Conservation (phyloP, 257 asterid genomes). For the Solanum bukasovii region DNA sequence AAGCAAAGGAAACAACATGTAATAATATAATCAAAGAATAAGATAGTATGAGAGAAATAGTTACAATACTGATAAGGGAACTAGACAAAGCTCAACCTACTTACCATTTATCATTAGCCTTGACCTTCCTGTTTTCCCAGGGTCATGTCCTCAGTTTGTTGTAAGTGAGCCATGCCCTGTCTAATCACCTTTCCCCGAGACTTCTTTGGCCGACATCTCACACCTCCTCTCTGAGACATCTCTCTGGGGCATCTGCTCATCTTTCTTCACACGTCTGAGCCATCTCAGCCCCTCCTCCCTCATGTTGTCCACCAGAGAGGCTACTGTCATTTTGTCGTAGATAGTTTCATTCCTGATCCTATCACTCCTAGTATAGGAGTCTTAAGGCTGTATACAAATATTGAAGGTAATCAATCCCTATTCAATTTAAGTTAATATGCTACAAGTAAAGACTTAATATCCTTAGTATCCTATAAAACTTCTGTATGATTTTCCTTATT, state of each 20-base stretch:
- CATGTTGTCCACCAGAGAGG: not conserved
- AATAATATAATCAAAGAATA: not conserved
- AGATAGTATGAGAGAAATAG: not conserved
- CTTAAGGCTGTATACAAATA: not conserved
- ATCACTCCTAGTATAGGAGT: not conserved
- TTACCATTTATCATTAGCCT: not conserved
- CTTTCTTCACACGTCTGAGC: not conserved
- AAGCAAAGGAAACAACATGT: not conserved
- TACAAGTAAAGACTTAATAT: not conserved
- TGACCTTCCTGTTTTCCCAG: not conserved
- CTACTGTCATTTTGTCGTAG: not conserved
- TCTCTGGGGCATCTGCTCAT: not conserved
- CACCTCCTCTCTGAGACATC: not conserved
- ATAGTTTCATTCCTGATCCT: not conserved
- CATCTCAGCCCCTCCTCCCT: not conserved
- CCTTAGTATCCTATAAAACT: not conserved
- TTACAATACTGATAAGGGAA: not conserved
- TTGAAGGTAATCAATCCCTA: not conserved
- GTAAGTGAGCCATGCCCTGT: not conserved
- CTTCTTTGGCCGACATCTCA: not conserved
- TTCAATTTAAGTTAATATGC: not conserved
- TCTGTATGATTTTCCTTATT: not conserved
- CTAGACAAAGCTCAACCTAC: not conserved
- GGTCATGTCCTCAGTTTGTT: not conserved
- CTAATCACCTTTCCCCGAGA: not conserved